Base-by-base conservation (phyloP, 2,329 filamentous ascomycete species). In the Aspergillus sojae region DNA sequence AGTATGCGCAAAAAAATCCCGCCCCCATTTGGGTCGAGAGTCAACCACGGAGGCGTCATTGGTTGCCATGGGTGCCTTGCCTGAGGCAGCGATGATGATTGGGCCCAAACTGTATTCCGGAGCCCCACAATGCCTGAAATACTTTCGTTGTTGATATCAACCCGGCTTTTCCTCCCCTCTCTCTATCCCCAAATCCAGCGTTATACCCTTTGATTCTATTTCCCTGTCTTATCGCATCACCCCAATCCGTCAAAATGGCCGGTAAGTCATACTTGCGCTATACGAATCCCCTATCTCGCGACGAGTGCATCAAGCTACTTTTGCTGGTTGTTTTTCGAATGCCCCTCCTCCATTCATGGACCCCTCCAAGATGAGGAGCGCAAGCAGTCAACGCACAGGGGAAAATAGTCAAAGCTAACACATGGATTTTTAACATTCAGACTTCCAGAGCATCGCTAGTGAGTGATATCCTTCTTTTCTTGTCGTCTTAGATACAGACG, bases 361-460 rank as follows among this genome's bases (percentile, higher is more conserved):
- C 66, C 67, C 66, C 63, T 66, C 62, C 62, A 66, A 54, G 48
- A 57, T 61, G 61, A 59, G 32, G 48, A n/a, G 48, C 48, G 48
- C 19, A 52, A 19, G 11, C 28, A 16, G 32, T 10, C 16, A 32
- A 28, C 46, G 26, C 46, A 59, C 30, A 30, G 19, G 28, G 41
- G 19, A 1, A 46, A 36, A 11, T n/a, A 19, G 28, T 34, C 32
- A 39, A 54, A 34, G 30, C 62, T 57, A 36, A 60, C 26, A 28
- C 43, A 46, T 59, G 30, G 2, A 21, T 23, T 16, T 19, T 45
- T 16, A 28, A 58, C 12, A 19, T 63, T 3, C 60, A 81, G 79
- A 79, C 69, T 81, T 79, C 71, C 57, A 65, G 39, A 57, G 11
- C 34, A 73, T 81, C 67, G 79, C 79, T 69, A 68, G 79, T 81